Evolutionary conservation across 768 basidiomycete genomes (phyloP).

Genomic region (Coprinopsis cinerea): DNA sequence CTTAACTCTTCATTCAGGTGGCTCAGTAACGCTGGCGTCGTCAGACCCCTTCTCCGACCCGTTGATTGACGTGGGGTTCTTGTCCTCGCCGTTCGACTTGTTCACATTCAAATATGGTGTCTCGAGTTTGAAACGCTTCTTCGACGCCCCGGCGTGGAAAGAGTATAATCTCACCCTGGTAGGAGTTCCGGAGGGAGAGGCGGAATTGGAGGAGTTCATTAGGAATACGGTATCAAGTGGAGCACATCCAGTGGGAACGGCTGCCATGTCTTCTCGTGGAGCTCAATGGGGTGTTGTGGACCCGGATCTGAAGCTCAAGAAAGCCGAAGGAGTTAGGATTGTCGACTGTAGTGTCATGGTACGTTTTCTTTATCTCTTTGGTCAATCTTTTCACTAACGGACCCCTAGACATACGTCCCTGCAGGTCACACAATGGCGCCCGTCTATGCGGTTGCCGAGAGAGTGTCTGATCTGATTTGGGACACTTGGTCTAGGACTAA

Average conservation of each 20-base stretch:
- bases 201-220: slow-evolving; percentile 15
- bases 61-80: slow-evolving; percentile 41
- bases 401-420: too few species aligned
- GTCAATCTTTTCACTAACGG: too few species aligned
- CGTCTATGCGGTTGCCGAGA: slow-evolving; percentile 26
- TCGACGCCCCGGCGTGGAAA: slow-evolving; percentile 17
- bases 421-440: slow-evolving; percentile 40
- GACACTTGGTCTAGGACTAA: neutral
- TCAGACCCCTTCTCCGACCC: slow-evolving; percentile 36
- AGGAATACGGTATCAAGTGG: slow-evolving; percentile 8
- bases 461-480: too few species aligned
- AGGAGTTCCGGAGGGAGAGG: slow-evolving; percentile 20
- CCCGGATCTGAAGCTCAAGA: slow-evolving; percentile 31
- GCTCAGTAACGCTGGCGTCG: slow-evolving; percentile 27
- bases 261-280: slow-evolving; percentile 24
- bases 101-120: neutral
- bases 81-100: slow-evolving; percentile 21
- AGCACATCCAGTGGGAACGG: slow-evolving; percentile 28
- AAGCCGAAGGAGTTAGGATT: slow-evolving; percentile 30
- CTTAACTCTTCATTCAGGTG: slow-evolving; percentile 16
- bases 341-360: slow-evolving; percentile 36
- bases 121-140: slow-evolving; percentile 12
- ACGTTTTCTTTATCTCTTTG: slow-evolving; percentile 29
- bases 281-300: slow-evolving; percentile 31
- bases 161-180: slow-evolving; percentile 16